Evolutionary conservation across 768 basidiomycete genomes (phyloP).

Genomic region (Daedalea quercina): DNA sequence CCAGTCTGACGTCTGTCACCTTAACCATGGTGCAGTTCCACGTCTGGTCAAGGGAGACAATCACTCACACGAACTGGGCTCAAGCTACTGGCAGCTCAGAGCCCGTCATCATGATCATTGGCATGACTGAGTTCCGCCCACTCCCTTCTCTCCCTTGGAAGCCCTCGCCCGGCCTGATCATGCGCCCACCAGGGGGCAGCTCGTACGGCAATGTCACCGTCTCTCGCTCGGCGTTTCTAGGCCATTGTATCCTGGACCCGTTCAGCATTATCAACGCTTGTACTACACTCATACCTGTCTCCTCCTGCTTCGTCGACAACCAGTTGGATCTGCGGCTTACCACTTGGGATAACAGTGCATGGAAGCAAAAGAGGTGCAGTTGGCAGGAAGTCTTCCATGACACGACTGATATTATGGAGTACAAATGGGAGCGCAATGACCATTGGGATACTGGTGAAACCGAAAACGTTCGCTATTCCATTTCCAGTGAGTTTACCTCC

Average conservation of each 20-base stretch:
- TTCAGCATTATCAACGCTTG: constrained; percentile 20
- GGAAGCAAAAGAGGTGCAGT: constrained; percentile 12
- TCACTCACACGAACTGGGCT: constrained; percentile 16
- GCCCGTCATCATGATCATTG: constrained; percentile 20
- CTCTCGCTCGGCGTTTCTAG: constrained; percentile 20
- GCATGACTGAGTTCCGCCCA: constrained; percentile 16
- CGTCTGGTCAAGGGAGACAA: constrained; percentile 14
- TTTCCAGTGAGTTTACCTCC: constrained; percentile 10
- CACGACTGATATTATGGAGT: constrained; percentile 14
- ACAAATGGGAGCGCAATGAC: constrained; percentile 21
- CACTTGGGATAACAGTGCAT: constrained; percentile 19
- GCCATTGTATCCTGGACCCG: constrained; percentile 18
- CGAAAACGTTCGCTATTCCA: constrained; percentile 12
- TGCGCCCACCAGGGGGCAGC: constrained; percentile 10
- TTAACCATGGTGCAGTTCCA: constrained; percentile 18
- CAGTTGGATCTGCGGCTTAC: constrained; percentile 18
- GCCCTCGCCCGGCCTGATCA: constrained; percentile 18
- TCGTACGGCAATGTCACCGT: constrained; percentile 22
- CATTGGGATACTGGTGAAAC: constrained; percentile 14
- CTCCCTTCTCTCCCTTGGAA: constrained; percentile 13
- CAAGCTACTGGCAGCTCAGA: constrained; percentile 10
- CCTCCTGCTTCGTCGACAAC: constrained; percentile 15
- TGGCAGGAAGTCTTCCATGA: constrained; percentile 12
- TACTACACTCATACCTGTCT: constrained; percentile 22
- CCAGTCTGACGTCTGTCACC: background rate